Percentiles rank a stretch among this genome's conserved stretches.
Evolutionary conservation across 2,329 filamentous ascomycete species (phyloP).

Genomic region (Zelopaecilomyces penicillatus): DNA sequence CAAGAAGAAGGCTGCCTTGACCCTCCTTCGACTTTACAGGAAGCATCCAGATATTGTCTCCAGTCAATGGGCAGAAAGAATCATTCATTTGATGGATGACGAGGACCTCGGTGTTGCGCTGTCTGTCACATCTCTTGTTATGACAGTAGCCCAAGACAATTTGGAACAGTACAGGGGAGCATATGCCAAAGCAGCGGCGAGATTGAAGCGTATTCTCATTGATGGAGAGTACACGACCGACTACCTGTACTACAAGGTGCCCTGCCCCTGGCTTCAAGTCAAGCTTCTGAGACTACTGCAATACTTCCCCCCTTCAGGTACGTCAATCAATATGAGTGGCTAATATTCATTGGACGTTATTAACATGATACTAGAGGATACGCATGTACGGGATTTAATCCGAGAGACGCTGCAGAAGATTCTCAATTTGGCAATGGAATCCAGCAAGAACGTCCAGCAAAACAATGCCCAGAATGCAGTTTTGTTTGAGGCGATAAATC

Average conservation of each 20-base stretch:
- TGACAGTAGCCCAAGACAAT: slow-evolving; percentile 88
- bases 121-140: slow-evolving; percentile 91
- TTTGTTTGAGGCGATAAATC: slow-evolving; percentile 95
- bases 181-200: slow-evolving; percentile 85
- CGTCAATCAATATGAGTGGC: slow-evolving; percentile 18
- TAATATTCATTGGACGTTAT: slow-evolving; percentile 1
- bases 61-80: slow-evolving; percentile 93
- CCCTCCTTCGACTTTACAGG: slow-evolving; percentile 83
- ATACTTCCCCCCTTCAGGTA: slow-evolving; percentile 91
- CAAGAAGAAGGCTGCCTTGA: slow-evolving; percentile 97
- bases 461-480: slow-evolving; percentile 99
- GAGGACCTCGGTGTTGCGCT: slow-evolving; percentile 86
- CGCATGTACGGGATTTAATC: slow-evolving; percentile 83
- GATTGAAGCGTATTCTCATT: slow-evolving; percentile 81
- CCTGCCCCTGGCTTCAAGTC: slow-evolving; percentile 95
- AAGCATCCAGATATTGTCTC: slow-evolving; percentile 92
- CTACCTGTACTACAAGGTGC: slow-evolving; percentile 99
- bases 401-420: slow-evolving; percentile 87
- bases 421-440: slow-evolving; percentile 81
- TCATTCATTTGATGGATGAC: slow-evolving; percentile 98
- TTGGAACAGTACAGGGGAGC: slow-evolving; percentile 90
- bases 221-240: slow-evolving; percentile 84
- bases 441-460: slow-evolving; percentile 97
- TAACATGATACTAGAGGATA: slow-evolving; percentile 59
- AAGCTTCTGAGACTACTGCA: slow-evolving; percentile 87